phyloP scores from a whole-genome alignment of 1,284 basidiomycete genomes.

The Ceratobasidium sp. region DNA sequence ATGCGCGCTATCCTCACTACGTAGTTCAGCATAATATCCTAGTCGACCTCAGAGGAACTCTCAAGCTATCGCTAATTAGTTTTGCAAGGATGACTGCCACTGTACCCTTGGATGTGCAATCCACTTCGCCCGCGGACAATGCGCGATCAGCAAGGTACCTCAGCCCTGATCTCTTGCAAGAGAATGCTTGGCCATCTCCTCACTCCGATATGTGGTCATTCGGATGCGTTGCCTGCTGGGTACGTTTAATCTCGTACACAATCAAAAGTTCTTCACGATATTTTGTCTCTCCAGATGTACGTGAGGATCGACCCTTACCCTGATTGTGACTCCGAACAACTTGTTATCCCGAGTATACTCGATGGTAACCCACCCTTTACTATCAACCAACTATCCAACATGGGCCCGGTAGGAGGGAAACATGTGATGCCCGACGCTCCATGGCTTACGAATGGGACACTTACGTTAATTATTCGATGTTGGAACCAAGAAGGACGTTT shows the following conservation, averaged over 20 bases:
- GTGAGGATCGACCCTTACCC: conserved; percentile 4
- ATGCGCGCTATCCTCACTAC: neutral
- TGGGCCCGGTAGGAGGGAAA: neutral
- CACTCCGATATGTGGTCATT: conserved; percentile 25
- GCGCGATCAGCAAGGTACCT: conserved; percentile 12
- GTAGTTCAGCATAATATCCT: conserved; percentile 4
- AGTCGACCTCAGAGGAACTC: neutral
- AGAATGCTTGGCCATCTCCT: neutral
- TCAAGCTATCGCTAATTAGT: conserved; percentile 8
- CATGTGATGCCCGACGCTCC: neutral
- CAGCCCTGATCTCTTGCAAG: conserved; percentile 12
- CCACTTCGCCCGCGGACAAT: neutral
- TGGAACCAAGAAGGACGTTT: neutral
- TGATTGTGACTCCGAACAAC: neutral
- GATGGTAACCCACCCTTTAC: neutral
- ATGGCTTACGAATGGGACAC: conserved; percentile 9
- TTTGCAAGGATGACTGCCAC: conserved; percentile 12
- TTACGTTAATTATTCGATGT: neutral
- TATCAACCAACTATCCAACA: neutral
- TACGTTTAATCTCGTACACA: neutral
- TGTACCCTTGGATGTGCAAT: neutral
- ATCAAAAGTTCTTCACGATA: neutral
- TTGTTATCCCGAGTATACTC: neutral
- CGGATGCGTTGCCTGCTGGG: conserved; percentile 20
- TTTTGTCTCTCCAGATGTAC: neutral